Base-by-base conservation (phyloP, 75 land plant species). In the Pinus tabuliformis region DNA sequence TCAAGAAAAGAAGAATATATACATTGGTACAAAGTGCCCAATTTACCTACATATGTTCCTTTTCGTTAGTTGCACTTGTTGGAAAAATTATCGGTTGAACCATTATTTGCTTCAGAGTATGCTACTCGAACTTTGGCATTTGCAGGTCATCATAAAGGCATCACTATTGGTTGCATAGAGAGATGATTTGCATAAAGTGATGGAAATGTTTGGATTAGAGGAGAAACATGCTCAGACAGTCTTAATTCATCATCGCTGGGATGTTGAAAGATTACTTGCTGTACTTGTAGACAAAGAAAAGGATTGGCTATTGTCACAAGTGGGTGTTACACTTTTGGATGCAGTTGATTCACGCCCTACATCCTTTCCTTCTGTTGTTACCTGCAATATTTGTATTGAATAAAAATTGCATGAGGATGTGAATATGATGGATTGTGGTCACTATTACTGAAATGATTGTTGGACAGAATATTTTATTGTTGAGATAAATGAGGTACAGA, bases 161-260 rank as follows among this genome's bases (percentile, higher is more conserved):
- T 94, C 97, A 26, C 85, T 94, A 61, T 73, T 94, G 65, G 87
- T 88, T 24, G 97, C 97, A 59, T 81, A 96, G 96, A 86, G 62
- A 74, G 91, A 92, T 42, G 99, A 94, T 74, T 73, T 94, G 30
- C 84, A 63, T 15, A 89, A 79, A 74, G 93, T 96, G 45, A 88
- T 88, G 84, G 97, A 94, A 18, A 71, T 94, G 77, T 72, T 96
- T 18, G 78, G 86, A 6, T 21, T 96, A n/a, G 83, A 76, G 54
- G 90, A 87, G 49, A 83, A 95, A 17, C 94, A 96, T 81, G 99
- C 99, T 20, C 83, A 97, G 39, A 90, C 95, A 9, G 76, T 96
- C 59, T 94, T 96, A 24, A 96, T 94, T 45, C 84, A 92, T 79
- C 78, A 92, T 72, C 91, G 98, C 3, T 96, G 99, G 99, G 83